Conservation (phyloP, 2,329 filamentous ascomycete genomes). For the Ceratocystis eucalypticola region DNA sequence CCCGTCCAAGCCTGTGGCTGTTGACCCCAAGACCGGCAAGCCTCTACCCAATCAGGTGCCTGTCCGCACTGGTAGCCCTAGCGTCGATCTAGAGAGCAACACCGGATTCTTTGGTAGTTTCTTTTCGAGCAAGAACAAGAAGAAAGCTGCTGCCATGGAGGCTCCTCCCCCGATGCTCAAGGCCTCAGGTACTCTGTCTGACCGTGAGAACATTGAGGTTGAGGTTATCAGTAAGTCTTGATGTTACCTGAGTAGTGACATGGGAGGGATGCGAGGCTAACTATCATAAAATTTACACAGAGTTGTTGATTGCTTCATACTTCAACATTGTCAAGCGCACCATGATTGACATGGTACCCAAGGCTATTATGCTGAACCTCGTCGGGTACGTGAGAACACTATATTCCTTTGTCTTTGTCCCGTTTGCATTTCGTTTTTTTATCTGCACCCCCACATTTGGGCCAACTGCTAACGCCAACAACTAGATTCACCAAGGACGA, state of each 20-base stretch:
- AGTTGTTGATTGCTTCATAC: constrained; percentile 91
- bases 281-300: constrained; percentile 30
- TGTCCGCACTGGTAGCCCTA: constrained; percentile 62
- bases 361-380: constrained; percentile 95
- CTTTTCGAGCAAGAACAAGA: constrained; percentile 99
- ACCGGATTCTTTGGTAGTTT: constrained; percentile 94
- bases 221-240: constrained; percentile 81
- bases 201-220: constrained; percentile 89
- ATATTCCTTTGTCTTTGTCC: background rate
- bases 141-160: constrained; percentile 99
- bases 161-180: constrained; percentile 83
- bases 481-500: constrained; percentile 84
- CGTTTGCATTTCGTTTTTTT: background rate
- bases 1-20: constrained; percentile 71
- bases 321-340: constrained; percentile 97
- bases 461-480: background rate
- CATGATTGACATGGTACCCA: constrained; percentile 99
- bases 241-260: too few species aligned
- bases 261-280: constrained; percentile 8
- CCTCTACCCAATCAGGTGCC: constrained; percentile 59
- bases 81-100: constrained; percentile 43
- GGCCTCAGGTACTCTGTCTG: constrained; percentile 82
- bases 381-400: constrained; percentile 57
- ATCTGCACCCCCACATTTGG: background rate
- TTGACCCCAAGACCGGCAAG: constrained; percentile 98